A percentile compares a stretch with the other conserved stretches of the same genome.
These are phyloP conservation scores for Amoeboaphelidium protococcarum DNA, from an alignment of 371 early-diverging fungal species.

Conservation along the genomic window DNA sequence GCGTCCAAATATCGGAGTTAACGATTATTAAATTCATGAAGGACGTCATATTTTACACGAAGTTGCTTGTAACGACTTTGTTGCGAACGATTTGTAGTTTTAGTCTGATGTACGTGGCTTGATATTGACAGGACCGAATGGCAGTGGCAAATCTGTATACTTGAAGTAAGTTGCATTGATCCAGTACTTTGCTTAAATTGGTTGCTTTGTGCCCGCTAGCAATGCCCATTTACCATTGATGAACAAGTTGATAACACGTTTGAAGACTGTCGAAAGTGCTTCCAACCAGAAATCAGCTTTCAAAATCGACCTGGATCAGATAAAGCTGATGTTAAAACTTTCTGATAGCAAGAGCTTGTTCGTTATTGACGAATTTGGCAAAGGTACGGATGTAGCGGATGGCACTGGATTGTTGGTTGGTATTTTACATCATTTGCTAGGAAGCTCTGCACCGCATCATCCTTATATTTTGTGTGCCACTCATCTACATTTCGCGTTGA, in stretches of 20 bases:
- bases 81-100: neutral
- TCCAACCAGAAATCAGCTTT: slow-evolving; percentile 1
- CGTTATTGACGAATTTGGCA: slow-evolving; percentile 5
- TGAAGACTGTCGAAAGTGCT: neutral
- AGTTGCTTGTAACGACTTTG: neutral
- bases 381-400: slow-evolving; percentile 10
- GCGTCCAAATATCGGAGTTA: neutral
- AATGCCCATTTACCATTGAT: neutral
- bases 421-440: neutral
- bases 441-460: no score
- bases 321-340: slow-evolving; percentile 3
- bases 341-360: slow-evolving; percentile 2
- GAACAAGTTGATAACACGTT: neutral
- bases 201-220: neutral
- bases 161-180: neutral
- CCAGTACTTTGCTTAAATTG: neutral
- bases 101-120: neutral
- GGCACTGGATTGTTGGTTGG: neutral
- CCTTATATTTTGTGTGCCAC: no score
- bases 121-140: slow-evolving; percentile 1
- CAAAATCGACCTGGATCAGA: slow-evolving; percentile 6
- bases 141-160: slow-evolving; percentile 1
- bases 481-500: no score
- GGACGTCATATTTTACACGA: neutral
- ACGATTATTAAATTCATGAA: neutral